phyloP scores from a whole-genome alignment of 2,329 filamentous ascomycete species.

The Paramyrothecium sp. region DNA sequence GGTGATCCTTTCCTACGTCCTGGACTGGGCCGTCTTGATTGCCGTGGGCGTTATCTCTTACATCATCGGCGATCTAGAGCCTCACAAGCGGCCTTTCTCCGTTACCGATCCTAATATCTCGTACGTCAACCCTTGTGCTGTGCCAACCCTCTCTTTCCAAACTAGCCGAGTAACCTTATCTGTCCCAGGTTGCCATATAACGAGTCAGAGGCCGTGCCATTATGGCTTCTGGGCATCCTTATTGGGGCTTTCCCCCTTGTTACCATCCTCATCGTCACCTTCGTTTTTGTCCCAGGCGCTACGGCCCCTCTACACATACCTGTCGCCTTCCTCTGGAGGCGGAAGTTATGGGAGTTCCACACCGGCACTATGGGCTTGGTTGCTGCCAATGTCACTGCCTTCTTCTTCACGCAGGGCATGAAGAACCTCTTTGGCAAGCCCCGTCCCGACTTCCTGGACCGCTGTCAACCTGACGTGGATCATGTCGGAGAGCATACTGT shows the following conservation, averaged over 20 bases:
- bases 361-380: slow-evolving; percentile 73
- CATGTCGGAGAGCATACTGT: slow-evolving; percentile 54
- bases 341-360: slow-evolving; percentile 80
- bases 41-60: slow-evolving; percentile 47
- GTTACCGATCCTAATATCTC: slow-evolving; percentile 61
- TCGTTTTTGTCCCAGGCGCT: slow-evolving; percentile 63
- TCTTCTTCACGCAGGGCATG: slow-evolving; percentile 72
- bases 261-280: slow-evolving; percentile 37
- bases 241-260: slow-evolving; percentile 29
- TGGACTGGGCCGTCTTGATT: slow-evolving; percentile 49
- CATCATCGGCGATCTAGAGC: slow-evolving; percentile 48
- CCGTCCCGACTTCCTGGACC: slow-evolving; percentile 70
- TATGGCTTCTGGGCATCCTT: not conserved
- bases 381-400: slow-evolving; percentile 62
- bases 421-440: slow-evolving; percentile 63
- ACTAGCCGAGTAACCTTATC: not conserved
- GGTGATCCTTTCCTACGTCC: slow-evolving; percentile 53
- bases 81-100: slow-evolving; percentile 61
- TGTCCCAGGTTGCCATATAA: slow-evolving; percentile 57
- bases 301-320: slow-evolving; percentile 23
- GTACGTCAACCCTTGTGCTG: not conserved
- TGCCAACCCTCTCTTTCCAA: not conserved
- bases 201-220: slow-evolving; percentile 65
- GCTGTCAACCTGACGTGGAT: slow-evolving; percentile 67
- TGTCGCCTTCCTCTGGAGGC: slow-evolving; percentile 50